Base-by-base conservation (phyloP, 2,329 filamentous ascomycete genomes). In the Scolecobasidium constrictum region DNA sequence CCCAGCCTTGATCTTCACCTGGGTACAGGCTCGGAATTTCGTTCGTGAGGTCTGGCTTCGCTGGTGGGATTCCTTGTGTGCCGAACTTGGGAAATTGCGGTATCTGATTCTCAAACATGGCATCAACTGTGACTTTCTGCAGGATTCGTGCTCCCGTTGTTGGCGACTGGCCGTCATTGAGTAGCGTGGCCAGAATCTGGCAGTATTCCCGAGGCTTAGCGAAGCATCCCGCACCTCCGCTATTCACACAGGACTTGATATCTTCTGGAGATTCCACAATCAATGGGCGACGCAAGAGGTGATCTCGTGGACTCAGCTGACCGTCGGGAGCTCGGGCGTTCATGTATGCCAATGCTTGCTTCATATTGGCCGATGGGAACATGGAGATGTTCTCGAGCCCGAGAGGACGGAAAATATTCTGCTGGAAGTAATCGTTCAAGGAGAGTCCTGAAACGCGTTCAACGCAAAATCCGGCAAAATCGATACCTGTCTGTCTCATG, bases 1-100 rank as follows among this genome's bases (percentile, higher is more conserved):
- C 0, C 78, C 77, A 2, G 71, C 71, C 78, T 78, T 81, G 51
- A 63, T 17, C 16, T 4, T 26, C 7, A 15, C 26, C 4, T 18
- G 40, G 40, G 20, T 43, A 43, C 33, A 43, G 16, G 12, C 39
- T 20, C n/a, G 36, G 42, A 11, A 47, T 17, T 9, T 21, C 37
- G 44, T 58, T 61, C 3, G 57, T 54, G 31, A 53, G 49, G 38
- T 61, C 58, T 13, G 54, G 47, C 45, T 61, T 62, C 4, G 58
- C 52, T 12, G 53, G 51, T 3, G 50, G 46, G 35, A 61, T 55
- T n/a, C 51, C 53, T 20, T 54, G 43, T 16, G 57, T 46, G 6
- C 54, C 60, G 43, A 60, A 62, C 40, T 61, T 49, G 1, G 59
- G 57, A 37, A 55, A 51, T 18, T 61, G 38, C 4, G 55, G 50